These are phyloP conservation scores for Apodospora peruviana DNA, from an alignment of 495 filamentous ascomycete species.

Conservation along the genomic window DNA sequence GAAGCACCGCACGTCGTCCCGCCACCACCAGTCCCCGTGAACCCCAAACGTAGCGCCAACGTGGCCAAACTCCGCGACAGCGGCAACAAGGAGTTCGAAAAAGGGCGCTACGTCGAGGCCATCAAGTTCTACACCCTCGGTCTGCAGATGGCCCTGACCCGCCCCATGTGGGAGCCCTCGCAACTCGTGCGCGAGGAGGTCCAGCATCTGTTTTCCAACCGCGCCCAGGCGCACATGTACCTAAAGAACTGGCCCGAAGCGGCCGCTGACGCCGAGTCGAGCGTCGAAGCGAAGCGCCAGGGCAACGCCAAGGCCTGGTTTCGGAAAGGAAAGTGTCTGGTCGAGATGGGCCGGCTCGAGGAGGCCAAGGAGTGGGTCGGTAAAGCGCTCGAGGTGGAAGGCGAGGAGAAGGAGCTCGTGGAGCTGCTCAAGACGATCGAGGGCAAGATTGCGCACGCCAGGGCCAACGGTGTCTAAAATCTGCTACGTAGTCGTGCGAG, in stretches of 20 bases:
- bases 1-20: conserved; percentile 52
- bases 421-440: conserved; percentile 67
- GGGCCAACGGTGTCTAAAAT: too few species aligned
- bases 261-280: conserved; percentile 73
- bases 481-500: too few species aligned
- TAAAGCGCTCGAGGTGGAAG: conserved; percentile 77
- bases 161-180: conserved; percentile 83
- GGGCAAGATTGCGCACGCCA: conserved; percentile 17
- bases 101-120: conserved; percentile 67
- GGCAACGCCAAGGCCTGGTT: conserved; percentile 95
- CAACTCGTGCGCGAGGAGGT: conserved; percentile 79
- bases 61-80: conserved; percentile 86
- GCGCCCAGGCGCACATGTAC: conserved; percentile 86
- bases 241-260: conserved; percentile 75
- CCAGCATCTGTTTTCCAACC: conserved; percentile 70
- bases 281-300: conserved; percentile 79
- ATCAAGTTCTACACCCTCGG: conserved; percentile 74
- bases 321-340: conserved; percentile 70
- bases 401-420: conserved; percentile 64
- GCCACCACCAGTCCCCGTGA: conserved; percentile 73
- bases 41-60: conserved; percentile 78
- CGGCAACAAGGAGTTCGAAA: conserved; percentile 77
- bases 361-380: conserved; percentile 74
- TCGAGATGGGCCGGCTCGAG: conserved; percentile 83
- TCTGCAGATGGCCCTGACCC: conserved; percentile 76